These are phyloP conservation scores for Linderniella brevidens DNA, from an alignment of 257 asterid genomes.

Conservation along the genomic window DNA sequence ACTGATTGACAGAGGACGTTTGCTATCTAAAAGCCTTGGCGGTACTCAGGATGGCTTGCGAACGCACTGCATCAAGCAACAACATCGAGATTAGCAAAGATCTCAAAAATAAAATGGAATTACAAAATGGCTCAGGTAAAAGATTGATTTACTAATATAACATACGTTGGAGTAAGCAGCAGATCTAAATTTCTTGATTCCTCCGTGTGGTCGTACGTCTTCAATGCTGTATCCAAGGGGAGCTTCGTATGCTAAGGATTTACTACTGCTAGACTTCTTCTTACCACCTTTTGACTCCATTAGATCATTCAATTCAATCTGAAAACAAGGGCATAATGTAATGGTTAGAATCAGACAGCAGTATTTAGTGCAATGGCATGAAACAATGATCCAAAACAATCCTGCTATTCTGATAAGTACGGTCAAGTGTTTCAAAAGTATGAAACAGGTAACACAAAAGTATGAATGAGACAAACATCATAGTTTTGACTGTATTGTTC, in stretches of 20 bases:
- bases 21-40: constrained; percentile 1
- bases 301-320: constrained; percentile 27
- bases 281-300: constrained; percentile 66
- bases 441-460: no score
- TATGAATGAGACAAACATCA: no score
- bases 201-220: constrained; percentile 88
- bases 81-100: background rate
- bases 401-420: no score
- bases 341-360: no score
- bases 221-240: constrained; percentile 89
- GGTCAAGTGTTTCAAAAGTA: no score
- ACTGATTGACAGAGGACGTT: no score
- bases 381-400: no score
- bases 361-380: no score
- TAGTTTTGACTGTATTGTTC: no score
- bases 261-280: constrained; percentile 69
- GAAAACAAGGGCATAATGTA: no score
- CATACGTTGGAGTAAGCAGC: constrained; percentile 96
- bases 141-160: constrained; percentile 2
- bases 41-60: constrained; percentile 71
- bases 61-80: constrained; percentile 40
- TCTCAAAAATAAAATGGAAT: background rate
- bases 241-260: constrained; percentile 59
- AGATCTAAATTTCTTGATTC: constrained; percentile 85
- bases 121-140: background rate